Conservation (phyloP, 805 yeast species). For the Blastobotrys robertii region DNA sequence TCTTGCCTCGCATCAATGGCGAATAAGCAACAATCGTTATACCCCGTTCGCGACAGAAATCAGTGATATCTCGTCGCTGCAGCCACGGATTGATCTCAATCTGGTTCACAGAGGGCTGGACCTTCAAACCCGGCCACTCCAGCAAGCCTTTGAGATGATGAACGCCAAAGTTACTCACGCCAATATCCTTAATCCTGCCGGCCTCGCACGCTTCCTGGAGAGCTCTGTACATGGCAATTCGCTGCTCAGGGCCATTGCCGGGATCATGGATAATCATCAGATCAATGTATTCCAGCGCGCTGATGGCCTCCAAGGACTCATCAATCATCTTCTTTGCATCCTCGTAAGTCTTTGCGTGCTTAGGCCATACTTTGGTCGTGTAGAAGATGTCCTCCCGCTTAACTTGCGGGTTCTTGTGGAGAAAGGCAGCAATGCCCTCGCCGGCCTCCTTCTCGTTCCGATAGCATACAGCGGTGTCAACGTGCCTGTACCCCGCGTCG, state of each 20-base stretch:
- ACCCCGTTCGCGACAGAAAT: slow-evolving; percentile 46
- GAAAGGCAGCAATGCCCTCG: slow-evolving; percentile 45
- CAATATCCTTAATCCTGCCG: slow-evolving; percentile 44
- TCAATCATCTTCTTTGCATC: slow-evolving; percentile 28
- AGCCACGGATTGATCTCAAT: slow-evolving; percentile 85
- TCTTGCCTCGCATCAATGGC: slow-evolving; percentile 66
- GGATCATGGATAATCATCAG: slow-evolving; percentile 56
- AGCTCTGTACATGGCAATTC: slow-evolving; percentile 46
- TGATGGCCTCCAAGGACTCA: slow-evolving; percentile 2
- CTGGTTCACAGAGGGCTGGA: slow-evolving; percentile 68
- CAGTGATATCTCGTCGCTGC: slow-evolving; percentile 53
- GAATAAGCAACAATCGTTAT: slow-evolving; percentile 68
- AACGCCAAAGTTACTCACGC: slow-evolving; percentile 55
- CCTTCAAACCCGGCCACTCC: slow-evolving; percentile 36
- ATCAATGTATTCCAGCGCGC: slow-evolving; percentile 51
- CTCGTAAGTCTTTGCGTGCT: slow-evolving; percentile 1
- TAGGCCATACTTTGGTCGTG: slow-evolving; percentile 61
- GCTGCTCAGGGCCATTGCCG: slow-evolving; percentile 12
- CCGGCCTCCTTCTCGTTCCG: slow-evolving; percentile 54
- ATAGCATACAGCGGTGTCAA: slow-evolving; percentile 62
- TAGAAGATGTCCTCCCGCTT: slow-evolving; percentile 40
- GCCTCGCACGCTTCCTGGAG: slow-evolving; percentile 44
- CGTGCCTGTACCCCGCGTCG: slow-evolving; percentile 59
- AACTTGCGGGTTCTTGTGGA: slow-evolving; percentile 43
- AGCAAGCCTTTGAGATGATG: slow-evolving; percentile 47